Evolutionary conservation across 176 grass and related monocot genomes (phyloP).

Genomic region (Alopecurus myosuroides): DNA sequence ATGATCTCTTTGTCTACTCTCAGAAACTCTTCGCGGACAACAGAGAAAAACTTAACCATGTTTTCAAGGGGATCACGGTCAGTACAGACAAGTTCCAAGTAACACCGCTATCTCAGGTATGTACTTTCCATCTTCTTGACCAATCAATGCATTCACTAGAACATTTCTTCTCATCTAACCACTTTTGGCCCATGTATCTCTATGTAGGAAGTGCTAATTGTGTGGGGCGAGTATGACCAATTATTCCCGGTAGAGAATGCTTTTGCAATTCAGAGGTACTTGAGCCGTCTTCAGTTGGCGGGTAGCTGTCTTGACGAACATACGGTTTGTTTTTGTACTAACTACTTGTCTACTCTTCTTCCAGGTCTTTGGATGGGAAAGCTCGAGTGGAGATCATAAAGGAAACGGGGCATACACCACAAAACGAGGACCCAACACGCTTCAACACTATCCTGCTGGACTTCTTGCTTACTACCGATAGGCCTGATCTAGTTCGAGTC

Average conservation of each 20-base stretch:
- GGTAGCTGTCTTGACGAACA: neutral
- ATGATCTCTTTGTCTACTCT: neutral
- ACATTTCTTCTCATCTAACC: neutral
- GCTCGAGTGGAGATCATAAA: slow-evolving; percentile 51
- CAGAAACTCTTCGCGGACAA: slow-evolving; percentile 79
- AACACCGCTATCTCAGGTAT: slow-evolving; percentile 67
- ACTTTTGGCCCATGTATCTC: neutral
- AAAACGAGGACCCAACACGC: slow-evolving; percentile 34
- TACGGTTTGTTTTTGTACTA: neutral
- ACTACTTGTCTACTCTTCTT: neutral
- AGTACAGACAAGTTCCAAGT: slow-evolving; percentile 71
- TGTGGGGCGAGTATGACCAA: slow-evolving; percentile 77
- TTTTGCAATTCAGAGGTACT: slow-evolving; percentile 44
- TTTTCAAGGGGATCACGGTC: slow-evolving; percentile 68
- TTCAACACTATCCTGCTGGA: slow-evolving; percentile 44
- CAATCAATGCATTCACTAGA: neutral
- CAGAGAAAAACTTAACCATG: slow-evolving; percentile 46
- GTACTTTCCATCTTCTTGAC: neutral
- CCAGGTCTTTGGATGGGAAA: slow-evolving; percentile 56
- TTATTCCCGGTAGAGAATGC: slow-evolving; percentile 70
- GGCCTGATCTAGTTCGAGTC: neutral
- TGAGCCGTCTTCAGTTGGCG: neutral
- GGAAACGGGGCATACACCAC: slow-evolving; percentile 50
- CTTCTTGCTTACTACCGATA: slow-evolving; percentile 31
- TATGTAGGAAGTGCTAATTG: slow-evolving; percentile 54